Evolutionary conservation across 2,329 filamentous ascomycete species (phyloP), one percentile per base, ranked within the genome.

Genomic region (Aspergillus proliferans): DNA sequence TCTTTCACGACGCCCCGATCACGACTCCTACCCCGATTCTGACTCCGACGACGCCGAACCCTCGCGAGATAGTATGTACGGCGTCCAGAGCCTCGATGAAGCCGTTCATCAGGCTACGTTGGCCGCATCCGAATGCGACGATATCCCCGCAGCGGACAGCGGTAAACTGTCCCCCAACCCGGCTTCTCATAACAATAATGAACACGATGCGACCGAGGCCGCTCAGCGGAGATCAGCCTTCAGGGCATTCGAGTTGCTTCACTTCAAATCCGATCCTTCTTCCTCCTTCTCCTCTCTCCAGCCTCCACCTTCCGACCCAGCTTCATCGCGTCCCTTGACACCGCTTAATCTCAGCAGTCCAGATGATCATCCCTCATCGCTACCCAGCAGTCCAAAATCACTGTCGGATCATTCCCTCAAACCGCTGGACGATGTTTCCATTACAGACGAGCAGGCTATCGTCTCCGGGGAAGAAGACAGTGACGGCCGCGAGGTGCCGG

Each of bases 341-440:
- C 76, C 77, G 39, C 62, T 77, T 33, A 68, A 68, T 36, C 54
- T 74, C 46, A 58, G 59, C 42, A 77, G 74, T 43, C 73, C 76
- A 4, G 70, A 72, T 44, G 75, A 75, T 33, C 68, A 70, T 2
- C 76, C 74, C 2, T 78, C 72, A 9, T 78, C 72, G 9, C 65
- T 80, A 34, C 75, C 79, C 2, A 79, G 78, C 60, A 83, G 81
- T 46, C 82, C 82, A 1, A 81, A 79, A 52, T 83, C 81, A 3
- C 70, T 71, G 3, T 82, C 80, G 6, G 73, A 79, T n/a, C 77
- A 76, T 42, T 84, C 80, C 0, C 69, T 82, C 48, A 73, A 76
- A 49, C 71, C 80, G 15, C 77, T 79, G n/a, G 81, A 84, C 60
- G 73, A 81, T 59, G 76, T 80, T 46, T 74, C 73, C 41, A 68